These are phyloP conservation scores for Quercus glauca DNA, from an alignment of 306 rosid genomes.

Conservation along the genomic window DNA sequence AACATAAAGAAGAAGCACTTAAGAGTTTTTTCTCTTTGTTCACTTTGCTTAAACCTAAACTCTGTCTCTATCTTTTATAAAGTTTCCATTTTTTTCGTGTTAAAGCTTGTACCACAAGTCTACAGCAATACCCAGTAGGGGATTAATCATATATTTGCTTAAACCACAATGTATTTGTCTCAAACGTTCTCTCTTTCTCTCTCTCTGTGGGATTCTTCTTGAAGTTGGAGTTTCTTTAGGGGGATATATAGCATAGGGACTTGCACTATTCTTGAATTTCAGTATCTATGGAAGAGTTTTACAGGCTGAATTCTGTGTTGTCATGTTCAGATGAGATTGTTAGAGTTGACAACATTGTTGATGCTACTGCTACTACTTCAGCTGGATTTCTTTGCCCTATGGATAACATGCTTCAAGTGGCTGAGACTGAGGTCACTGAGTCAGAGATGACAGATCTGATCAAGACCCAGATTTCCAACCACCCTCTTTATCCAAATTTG, in stretches of 20 bases:
- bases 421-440: slow-evolving; percentile 23
- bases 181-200: background rate
- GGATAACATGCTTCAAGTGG: slow-evolving; percentile 20
- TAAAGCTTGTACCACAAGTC: no score
- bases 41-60: background rate
- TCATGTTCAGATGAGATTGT: slow-evolving; percentile 23
- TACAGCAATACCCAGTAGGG: background rate
- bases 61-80: background rate
- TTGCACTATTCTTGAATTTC: background rate
- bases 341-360: slow-evolving; percentile 10
- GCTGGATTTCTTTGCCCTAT: slow-evolving; percentile 30
- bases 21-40: background rate
- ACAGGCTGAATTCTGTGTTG: slow-evolving; percentile 8
- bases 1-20: background rate
- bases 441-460: slow-evolving; percentile 42
- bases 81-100: no score
- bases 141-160: background rate
- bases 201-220: background rate
- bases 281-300: slow-evolving; percentile 18
- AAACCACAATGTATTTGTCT: background rate
- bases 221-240: background rate
- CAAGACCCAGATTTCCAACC: slow-evolving; percentile 69
- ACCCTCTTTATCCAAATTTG: slow-evolving; percentile 69
- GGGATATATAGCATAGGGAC: background rate
- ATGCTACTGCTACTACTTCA: slow-evolving; percentile 9